Evolutionary conservation across 2,329 filamentous ascomycete genomes (phyloP), one percentile per base, ranked within the genome.

Genomic region (Fusarium clavum): DNA sequence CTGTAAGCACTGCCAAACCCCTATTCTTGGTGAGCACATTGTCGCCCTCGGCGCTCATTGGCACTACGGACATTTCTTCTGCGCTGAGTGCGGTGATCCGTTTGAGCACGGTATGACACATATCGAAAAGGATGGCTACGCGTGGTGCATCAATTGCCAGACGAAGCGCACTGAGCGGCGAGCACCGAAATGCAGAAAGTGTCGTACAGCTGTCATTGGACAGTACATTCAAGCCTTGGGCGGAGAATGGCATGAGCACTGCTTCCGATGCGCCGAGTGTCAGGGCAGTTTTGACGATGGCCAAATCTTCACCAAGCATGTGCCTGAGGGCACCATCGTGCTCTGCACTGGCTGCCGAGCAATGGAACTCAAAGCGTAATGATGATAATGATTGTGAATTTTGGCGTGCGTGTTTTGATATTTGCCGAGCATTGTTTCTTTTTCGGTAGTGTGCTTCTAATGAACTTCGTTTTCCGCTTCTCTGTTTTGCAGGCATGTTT

Each of bases 41-140:
- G 91, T 98, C 16, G 96, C 96, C 2, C 93, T 97, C 60, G 96
- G 96, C 2, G 89, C 91, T n/a, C 94, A 97, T 81, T 99, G 94
- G 93, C 96, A 99, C 79, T 92, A 93, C 56, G 96, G 96, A 0
- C 96, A 99, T 82, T 99, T 99, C 83, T 99, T 99, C 87, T 99
- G 96, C 78, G 96, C 96, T 44, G 94, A 99, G 84, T 99, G 96
- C 78, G 96, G 96, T 72, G 95, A 99, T 82, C 95, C 96, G 1
- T 99, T 99, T 78, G 93, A 86, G 71, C 84, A 85, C 49, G 88
- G 87, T 64, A 87, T 86, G 81, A 91, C 88, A 47, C 89, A 91
- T 75, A 90, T 99, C 58, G 96, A 99, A 79, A 97, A 97, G 81
- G 95, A 98, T 73, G 95, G 95, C 12, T 98, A 97, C 80, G 96